Evolutionary conservation across 2,329 filamentous ascomycete species (phyloP).

Genomic region (Sclerotinia borealis): DNA sequence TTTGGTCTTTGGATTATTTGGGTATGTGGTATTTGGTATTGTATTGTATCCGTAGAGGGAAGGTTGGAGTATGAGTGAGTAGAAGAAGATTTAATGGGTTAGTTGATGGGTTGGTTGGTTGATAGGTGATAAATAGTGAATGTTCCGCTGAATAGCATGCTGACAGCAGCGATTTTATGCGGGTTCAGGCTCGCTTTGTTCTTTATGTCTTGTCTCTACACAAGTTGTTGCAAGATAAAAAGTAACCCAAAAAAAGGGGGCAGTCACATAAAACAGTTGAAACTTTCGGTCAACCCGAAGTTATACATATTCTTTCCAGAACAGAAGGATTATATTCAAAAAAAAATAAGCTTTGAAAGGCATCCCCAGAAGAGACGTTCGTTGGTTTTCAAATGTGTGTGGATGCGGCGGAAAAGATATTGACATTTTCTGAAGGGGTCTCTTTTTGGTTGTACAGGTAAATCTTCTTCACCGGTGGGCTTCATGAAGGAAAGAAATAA

Average conservation of each 20-base stretch:
- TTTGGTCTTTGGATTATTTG: too few species aligned
- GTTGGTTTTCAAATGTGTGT: neutral
- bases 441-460: neutral
- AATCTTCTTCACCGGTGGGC: neutral
- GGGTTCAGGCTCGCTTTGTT: conserved; percentile 6
- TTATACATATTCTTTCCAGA: neutral
- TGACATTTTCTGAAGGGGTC: neutral
- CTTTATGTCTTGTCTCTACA: neutral
- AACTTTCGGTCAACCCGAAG: neutral
- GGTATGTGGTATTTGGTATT: too few species aligned
- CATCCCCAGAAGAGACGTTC: neutral
- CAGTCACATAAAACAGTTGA: conserved; percentile 1
- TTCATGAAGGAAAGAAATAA: neutral
- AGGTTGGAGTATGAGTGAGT: neutral
- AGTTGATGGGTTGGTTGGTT: too few species aligned
- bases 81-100: too few species aligned
- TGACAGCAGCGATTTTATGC: neutral
- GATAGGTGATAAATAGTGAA: neutral
- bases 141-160: conserved; percentile 3
- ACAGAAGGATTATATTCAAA: neutral
- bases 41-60: too few species aligned
- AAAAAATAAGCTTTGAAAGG: too few species aligned
- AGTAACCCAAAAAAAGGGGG: neutral
- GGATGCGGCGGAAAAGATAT: neutral
- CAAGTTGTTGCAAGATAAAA: neutral